Evolutionary conservation across 129 eudicot species (phyloP), one percentile per base, ranked within the genome.

Genomic region (Scalesia atractyloides): DNA sequence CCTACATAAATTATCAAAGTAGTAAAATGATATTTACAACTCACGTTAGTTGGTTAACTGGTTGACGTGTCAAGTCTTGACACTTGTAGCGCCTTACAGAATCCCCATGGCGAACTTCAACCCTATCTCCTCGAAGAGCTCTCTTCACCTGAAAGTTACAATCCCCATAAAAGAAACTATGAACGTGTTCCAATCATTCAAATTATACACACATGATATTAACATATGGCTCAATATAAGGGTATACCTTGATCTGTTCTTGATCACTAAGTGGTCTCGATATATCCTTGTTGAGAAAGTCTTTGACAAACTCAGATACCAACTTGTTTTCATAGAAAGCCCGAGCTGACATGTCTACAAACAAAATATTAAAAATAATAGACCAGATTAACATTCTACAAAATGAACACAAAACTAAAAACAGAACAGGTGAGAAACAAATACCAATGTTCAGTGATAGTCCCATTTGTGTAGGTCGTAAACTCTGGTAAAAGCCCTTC

Each of bases 401-500:
- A 63, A 64, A 7, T 16, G 16, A 34, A 33, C 22, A 70, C 19
- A 13, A 18, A 18, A 1, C 13, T 15, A 57, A 56, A 12, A 43
- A n/a, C 41, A 15, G 7, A 14, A 56, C 20, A 24, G 7, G 19
- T 2, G 17, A 18, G 15, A 1, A 10, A 66, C 9, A 51, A 64
- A 6, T 72, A 89, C 97, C 97, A 43, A 89, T 68, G 48, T 84
- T 92, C 0, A 92, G 83, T 0, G 97, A 86, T 2, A 92, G 80
- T 1, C 97, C 97, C 96, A 89, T 92, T 50, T 92, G 96, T 0
- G 96, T 92, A 7, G 97, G 96, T 0, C 97, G 82, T 14, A 89
- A 72, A 49, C 96, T 88, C 34, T 88, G 96, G 53, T 91, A 91
- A 13, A 69, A 91, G 0, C 97, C 97, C 59, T 76, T 83, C 96